Conservation (phyloP, 805 yeast species). For the Yarrowia yakushimensis region DNA sequence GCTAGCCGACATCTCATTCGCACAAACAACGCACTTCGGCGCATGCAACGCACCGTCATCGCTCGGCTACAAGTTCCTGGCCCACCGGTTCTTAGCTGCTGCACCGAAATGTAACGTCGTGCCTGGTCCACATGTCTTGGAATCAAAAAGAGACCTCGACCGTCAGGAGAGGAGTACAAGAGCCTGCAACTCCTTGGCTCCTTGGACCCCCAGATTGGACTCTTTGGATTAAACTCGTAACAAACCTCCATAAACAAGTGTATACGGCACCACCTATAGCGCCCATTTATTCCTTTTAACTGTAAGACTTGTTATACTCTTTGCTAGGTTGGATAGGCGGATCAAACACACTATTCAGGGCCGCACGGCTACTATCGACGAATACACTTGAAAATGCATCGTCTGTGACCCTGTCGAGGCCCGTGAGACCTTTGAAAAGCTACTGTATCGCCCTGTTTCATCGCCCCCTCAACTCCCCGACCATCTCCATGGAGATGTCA, state of each 20-base stretch:
- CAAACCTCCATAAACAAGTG: no score
- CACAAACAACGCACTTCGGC: not conserved
- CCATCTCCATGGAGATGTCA: constrained; percentile 15
- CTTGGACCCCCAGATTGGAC: no score
- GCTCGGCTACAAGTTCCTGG: not conserved
- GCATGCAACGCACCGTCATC: no score
- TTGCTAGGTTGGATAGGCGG: not conserved
- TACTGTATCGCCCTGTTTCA: not conserved
- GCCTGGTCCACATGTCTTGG: no score
- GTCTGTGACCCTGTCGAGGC: not conserved
- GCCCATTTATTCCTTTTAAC: not conserved
- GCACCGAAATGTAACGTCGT: constrained; percentile 4
- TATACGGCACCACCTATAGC: not conserved
- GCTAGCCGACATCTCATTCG: not conserved
- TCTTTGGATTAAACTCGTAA: no score
- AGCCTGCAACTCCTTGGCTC: no score
- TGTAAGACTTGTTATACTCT: not conserved
- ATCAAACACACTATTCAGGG: not conserved
- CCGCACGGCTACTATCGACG: not conserved
- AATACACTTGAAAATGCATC: not conserved
- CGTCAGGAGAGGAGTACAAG: no score
- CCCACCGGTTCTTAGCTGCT: not conserved
- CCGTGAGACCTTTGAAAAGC: not conserved
- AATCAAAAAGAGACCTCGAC: no score
- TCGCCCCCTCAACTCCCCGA: not conserved